phyloP scores from a whole-genome alignment of 805 yeast species.

The Saturnispora diversa region DNA sequence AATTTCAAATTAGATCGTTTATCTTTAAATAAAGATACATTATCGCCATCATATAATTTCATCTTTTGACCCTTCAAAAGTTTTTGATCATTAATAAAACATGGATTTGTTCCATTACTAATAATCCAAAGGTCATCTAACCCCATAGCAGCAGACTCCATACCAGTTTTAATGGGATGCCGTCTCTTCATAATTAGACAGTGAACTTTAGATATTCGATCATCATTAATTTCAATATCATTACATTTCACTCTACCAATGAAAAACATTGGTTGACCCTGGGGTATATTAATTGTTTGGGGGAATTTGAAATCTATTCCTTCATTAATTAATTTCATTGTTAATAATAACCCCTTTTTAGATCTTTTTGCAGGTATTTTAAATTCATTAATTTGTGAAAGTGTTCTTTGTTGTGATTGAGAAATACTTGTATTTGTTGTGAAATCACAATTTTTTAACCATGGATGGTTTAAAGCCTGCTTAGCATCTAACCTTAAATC shows the following conservation, averaged over 20 bases:
- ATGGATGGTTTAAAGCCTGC: slow-evolving; percentile 69
- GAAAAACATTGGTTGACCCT: slow-evolving; percentile 56
- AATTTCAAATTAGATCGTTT: slow-evolving; percentile 41
- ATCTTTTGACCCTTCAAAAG: slow-evolving; percentile 58
- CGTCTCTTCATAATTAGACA: slow-evolving; percentile 59
- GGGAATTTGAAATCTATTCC: slow-evolving; percentile 16
- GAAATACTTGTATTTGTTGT: slow-evolving; percentile 45
- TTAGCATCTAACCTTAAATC: slow-evolving; percentile 61
- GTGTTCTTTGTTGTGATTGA: not conserved
- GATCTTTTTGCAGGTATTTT: slow-evolving; percentile 3
- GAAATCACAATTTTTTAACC: slow-evolving; percentile 46
- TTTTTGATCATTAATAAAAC: slow-evolving; percentile 54
- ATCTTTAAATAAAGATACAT: slow-evolving; percentile 59
- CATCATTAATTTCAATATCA: slow-evolving; percentile 58
- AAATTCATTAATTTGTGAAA: slow-evolving; percentile 1
- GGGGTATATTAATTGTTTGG: slow-evolving; percentile 48
- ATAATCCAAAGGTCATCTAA: slow-evolving; percentile 71
- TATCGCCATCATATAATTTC: slow-evolving; percentile 57
- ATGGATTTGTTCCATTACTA: slow-evolving; percentile 74
- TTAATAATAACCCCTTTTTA: slow-evolving; percentile 49
- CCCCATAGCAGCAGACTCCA: slow-evolving; percentile 54
- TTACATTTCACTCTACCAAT: slow-evolving; percentile 67
- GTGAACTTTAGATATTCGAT: slow-evolving; percentile 76
- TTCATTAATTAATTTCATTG: slow-evolving; percentile 38
- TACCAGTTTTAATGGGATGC: slow-evolving; percentile 38